Evolutionary conservation across 2,329 filamentous ascomycete species (phyloP).

Genomic region (Lithohypha guttulata): DNA sequence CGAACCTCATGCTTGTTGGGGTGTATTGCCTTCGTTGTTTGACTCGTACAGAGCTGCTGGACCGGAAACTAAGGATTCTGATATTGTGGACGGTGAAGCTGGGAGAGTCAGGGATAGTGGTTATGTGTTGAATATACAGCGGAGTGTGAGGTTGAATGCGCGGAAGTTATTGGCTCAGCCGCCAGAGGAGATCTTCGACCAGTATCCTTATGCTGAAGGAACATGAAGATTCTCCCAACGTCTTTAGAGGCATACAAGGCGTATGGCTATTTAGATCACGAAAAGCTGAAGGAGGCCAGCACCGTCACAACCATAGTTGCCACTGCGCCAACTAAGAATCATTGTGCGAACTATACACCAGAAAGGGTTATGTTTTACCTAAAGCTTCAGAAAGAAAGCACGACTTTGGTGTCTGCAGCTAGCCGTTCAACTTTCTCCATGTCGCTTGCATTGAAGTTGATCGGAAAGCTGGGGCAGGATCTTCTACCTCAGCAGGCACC

Average conservation of each 20-base stretch:
- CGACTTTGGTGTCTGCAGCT: no score
- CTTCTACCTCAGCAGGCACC: no score
- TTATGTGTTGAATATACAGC: conserved; percentile 1
- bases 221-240: neutral
- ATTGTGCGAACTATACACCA: no score
- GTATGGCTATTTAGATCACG: no score
- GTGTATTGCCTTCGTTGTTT: neutral
- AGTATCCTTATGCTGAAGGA: neutral
- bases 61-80: neutral
- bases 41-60: neutral
- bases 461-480: no score
- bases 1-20: conserved; percentile 1
- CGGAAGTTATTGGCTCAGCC: neutral
- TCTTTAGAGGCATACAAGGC: neutral
- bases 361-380: no score
- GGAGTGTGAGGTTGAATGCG: conserved; percentile 1
- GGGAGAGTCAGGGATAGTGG: neutral
- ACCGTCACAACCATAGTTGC: no score
- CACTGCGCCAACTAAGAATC: no score
- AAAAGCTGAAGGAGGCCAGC: no score
- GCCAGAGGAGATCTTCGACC: neutral
- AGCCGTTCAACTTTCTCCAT: no score
- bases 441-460: no score
- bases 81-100: neutral
- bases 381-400: no score